A percentile compares a stretch with the other conserved stretches of the same genome.
Conservation (phyloP, 2,329 filamentous ascomycete genomes). For the Monosporascus ibericus region DNA sequence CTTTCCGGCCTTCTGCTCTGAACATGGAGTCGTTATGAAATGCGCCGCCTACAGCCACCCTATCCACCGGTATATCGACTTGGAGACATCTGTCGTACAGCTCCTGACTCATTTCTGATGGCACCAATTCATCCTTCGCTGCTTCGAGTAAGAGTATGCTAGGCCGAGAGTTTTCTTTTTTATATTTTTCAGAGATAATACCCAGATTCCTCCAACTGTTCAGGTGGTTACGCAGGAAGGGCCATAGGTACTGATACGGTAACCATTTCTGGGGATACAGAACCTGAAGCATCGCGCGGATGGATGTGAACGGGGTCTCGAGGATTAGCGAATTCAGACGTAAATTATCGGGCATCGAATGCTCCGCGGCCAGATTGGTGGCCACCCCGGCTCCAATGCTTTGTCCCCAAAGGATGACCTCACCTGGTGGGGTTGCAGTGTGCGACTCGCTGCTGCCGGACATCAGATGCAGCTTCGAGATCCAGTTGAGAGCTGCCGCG, state of each 20-base stretch:
- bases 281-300: conserved; percentile 62
- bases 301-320: conserved; percentile 70
- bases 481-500: conserved; percentile 58
- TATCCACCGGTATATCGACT: conserved; percentile 39
- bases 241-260: conserved; percentile 69
- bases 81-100: conserved; percentile 42
- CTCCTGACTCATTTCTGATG: conserved; percentile 39
- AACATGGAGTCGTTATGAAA: conserved; percentile 53
- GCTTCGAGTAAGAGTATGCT: conserved; percentile 48
- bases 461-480: conserved; percentile 36
- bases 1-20: conserved; percentile 35
- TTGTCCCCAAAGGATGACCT: conserved; percentile 67
- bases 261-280: conserved; percentile 77
- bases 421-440: conserved; percentile 8
- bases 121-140: conserved; percentile 54
- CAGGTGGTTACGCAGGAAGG: conserved; percentile 62
- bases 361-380: conserved; percentile 48
- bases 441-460: conserved; percentile 2
- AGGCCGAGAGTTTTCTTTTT: conserved; percentile 21
- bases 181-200: conserved; percentile 30
- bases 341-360: conserved; percentile 31
- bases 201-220: conserved; percentile 48
- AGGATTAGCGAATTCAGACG: conserved; percentile 51
- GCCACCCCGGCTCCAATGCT: conserved; percentile 70
- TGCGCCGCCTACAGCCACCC: conserved; percentile 38